These are phyloP conservation scores for Sporothrix luriei DNA, from an alignment of 2,329 filamentous ascomycete species.

Conservation along the genomic window DNA sequence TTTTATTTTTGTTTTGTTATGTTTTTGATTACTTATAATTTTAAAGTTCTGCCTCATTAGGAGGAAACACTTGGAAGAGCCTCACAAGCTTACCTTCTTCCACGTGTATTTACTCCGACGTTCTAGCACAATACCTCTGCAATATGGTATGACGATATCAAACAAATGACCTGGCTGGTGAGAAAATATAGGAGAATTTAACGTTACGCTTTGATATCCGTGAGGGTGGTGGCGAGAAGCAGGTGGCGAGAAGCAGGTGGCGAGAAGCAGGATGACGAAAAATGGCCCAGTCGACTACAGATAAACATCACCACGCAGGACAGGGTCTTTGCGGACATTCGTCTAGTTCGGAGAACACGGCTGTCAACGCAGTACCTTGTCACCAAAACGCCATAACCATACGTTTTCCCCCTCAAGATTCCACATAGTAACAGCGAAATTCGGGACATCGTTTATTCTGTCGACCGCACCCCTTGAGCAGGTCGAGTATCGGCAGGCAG, in stretches of 20 bases:
- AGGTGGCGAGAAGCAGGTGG: not conserved
- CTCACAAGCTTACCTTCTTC: too few relatives aligned
- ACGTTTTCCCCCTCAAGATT: too few relatives aligned
- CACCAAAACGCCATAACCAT: too few relatives aligned
- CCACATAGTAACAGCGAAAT: too few relatives aligned
- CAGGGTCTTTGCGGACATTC: not conserved
- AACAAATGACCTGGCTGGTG: not conserved
- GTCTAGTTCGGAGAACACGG: not conserved
- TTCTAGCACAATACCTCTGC: not conserved
- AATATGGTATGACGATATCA: not conserved
- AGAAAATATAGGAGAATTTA: not conserved
- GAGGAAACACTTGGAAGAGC: too few relatives aligned
- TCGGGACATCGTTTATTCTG: not conserved
- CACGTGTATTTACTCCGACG: too few relatives aligned
- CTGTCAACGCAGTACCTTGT: too few relatives aligned
- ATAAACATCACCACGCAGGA: not conserved
- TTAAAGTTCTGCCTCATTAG: too few relatives aligned
- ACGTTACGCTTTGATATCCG: constrained; percentile 10
- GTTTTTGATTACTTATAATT: not conserved
- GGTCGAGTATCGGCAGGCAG: not conserved
- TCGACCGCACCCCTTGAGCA: not conserved
- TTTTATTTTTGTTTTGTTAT: not conserved
- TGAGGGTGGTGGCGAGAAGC: not conserved
- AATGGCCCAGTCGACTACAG: not conserved
- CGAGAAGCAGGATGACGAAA: not conserved